These are phyloP conservation scores for Claviceps fusiformis DNA, from an alignment of 2,329 filamentous ascomycete species.

Conservation along the genomic window DNA sequence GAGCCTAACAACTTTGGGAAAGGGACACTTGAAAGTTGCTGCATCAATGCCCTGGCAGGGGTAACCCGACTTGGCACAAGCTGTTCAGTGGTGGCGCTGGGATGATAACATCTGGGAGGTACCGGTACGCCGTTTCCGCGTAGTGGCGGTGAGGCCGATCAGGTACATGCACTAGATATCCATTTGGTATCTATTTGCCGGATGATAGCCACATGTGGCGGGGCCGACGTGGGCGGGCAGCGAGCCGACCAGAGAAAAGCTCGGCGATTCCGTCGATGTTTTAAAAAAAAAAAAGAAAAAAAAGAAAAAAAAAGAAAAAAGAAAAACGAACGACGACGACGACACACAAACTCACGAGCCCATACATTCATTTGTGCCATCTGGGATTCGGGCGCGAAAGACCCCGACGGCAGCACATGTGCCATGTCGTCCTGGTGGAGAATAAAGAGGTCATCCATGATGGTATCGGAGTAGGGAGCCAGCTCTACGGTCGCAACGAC, in stretches of 20 bases:
- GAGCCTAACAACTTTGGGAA: constrained; percentile 16
- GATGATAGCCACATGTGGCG: constrained; percentile 13
- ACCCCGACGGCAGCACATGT: too few relatives aligned
- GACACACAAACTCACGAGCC: neutral
- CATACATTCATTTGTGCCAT: neutral
- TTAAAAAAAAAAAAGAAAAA: too few relatives aligned
- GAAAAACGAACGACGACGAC: too few relatives aligned
- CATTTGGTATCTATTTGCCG: too few relatives aligned
- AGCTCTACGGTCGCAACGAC: too few relatives aligned
- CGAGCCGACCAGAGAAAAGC: neutral
- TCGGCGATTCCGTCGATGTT: neutral
- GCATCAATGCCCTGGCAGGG: constrained; percentile 10
- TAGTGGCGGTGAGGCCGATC: neutral
- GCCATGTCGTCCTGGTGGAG: too few relatives aligned
- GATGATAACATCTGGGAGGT: neutral
- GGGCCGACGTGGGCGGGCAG: neutral
- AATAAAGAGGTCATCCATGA: too few relatives aligned
- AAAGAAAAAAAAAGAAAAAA: too few relatives aligned
- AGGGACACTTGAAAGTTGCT: constrained; percentile 8
- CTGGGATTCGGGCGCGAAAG: neutral
- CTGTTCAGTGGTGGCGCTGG: neutral
- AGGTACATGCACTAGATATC: neutral
- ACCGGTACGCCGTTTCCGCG: neutral
- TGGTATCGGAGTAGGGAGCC: too few relatives aligned
- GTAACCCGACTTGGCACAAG: too few relatives aligned